phyloP scores from a whole-genome alignment of 495 filamentous ascomycete species.

The Letharia columbiana region DNA sequence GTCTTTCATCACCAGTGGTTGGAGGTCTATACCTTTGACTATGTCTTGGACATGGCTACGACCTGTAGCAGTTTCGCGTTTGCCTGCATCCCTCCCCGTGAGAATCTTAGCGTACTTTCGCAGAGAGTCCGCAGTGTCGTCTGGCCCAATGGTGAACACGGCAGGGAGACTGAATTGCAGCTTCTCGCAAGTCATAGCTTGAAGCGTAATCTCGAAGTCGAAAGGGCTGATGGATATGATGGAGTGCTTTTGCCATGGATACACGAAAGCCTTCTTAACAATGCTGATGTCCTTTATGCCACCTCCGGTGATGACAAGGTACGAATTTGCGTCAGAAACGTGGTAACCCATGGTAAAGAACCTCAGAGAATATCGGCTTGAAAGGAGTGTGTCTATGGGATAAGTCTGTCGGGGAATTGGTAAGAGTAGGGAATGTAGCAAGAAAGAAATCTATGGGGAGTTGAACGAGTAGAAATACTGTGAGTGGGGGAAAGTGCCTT shows the following conservation, averaged over 20 bases:
- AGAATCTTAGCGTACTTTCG: constrained; percentile 71
- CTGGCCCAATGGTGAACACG: constrained; percentile 77
- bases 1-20: background rate
- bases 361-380: background rate
- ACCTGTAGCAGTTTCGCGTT: constrained; percentile 30
- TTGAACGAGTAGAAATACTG: background rate
- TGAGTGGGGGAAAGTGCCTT: background rate
- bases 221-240: constrained; percentile 62
- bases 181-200: constrained; percentile 81
- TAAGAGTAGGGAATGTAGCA: background rate
- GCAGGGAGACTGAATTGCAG: constrained; percentile 68
- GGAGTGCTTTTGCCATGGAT: constrained; percentile 49
- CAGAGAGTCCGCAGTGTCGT: constrained; percentile 54
- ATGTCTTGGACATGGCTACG: constrained; percentile 69
- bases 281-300: constrained; percentile 62
- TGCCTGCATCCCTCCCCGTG: constrained; percentile 46
- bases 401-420: background rate
- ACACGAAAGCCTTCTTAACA: constrained; percentile 61
- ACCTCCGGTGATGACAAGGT: constrained; percentile 76
- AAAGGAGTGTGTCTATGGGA: background rate
- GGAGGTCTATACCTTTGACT: constrained; percentile 46
- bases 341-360: constrained; percentile 24
- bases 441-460: background rate
- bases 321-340: constrained; percentile 40
- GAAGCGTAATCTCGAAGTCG: constrained; percentile 65